Evolutionary conservation across 2,329 filamentous ascomycete species (phyloP), one percentile per base, ranked within the genome.

Genomic region (Gliomastix tumulicola): DNA sequence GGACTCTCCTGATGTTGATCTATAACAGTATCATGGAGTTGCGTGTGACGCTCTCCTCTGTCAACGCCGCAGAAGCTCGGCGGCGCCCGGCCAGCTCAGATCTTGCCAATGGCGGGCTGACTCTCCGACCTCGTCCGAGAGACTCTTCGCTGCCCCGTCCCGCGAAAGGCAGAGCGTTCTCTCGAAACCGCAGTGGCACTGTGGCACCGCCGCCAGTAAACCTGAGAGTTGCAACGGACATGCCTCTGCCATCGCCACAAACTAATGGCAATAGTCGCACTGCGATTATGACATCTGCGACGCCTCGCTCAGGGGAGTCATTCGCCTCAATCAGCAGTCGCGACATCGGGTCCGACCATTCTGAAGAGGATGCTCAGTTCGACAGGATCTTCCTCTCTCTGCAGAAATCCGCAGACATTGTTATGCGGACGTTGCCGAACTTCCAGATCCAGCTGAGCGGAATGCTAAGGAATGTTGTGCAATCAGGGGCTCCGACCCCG

Each of bases 351-450:
- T 56, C 76, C 9, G 84, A 88, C 35, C 76, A 81, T 34, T 74
- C 74, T 3, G 84, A 88, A 30, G 87, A 94, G 44, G 88, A 94
- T 48, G 73, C 76, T 13, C 74, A 81, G 20, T 95, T 95, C 46
- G 89, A 94, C 44, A 77, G 71, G 42, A 87, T 96, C 17, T 94
- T 86, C 62, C 54, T 88, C 22, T 83, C 84, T 32, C 66, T 95
- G 18, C 79, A 82, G 32, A 74, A 72, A 37, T 84, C 87, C 1
- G 82, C 84, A 16, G 84, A 88, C 34, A 68, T 86, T 34, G 81
- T 88, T 20, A 71, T 85, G 46, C 76, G 77, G 30, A 80, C 79
- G 2, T 65, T 95, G 19, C 88, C 88, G 1, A 67, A 67, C 38
- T 79, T 87, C 43, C 78, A 79, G 41, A 68, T 68, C 35, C 82